A percentile compares a stretch with the other conserved stretches of the same genome.
phyloP scores from a whole-genome alignment of 75 land plant species.

The Selaginella moellendorffii region DNA sequence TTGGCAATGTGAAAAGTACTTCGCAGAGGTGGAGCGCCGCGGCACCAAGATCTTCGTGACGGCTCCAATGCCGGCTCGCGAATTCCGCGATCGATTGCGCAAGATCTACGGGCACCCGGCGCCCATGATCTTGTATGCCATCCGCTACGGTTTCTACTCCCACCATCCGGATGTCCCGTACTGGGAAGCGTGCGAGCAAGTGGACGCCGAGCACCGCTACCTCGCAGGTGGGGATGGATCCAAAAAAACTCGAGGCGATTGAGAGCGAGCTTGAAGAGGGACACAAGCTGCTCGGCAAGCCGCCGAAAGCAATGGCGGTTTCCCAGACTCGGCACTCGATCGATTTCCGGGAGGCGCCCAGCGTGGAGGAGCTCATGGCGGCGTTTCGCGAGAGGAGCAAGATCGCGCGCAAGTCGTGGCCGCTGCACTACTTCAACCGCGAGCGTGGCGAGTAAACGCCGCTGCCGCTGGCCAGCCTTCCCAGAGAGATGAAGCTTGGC shows the following conservation, averaged over 20 bases:
- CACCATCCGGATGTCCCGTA: background rate
- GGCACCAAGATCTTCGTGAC: background rate
- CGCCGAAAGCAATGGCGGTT: background rate
- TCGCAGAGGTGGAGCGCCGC: conserved; percentile 1
- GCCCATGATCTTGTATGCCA: background rate
- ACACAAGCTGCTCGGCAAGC: background rate
- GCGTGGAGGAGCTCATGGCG: background rate
- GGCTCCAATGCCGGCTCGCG: background rate
- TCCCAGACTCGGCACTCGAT: background rate
- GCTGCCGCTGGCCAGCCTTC: background rate
- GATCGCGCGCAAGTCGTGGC: background rate
- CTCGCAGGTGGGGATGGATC: background rate
- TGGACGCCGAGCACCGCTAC: background rate
- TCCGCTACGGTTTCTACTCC: background rate
- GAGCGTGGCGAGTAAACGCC: background rate
- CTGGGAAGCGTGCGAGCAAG: background rate
- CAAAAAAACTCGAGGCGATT: background rate
- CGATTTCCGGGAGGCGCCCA: background rate
- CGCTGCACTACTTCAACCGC: background rate
- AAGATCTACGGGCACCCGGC: background rate
- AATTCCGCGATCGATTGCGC: background rate
- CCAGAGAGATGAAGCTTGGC: background rate
- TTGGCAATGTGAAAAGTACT: too few relatives aligned
- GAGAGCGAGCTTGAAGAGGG: background rate
- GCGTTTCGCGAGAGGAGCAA: background rate